Percentiles rank a stretch among this genome's conserved stretches.
phyloP scores from a whole-genome alignment of 257 asterid genomes.

The Cinchona pubescens region DNA sequence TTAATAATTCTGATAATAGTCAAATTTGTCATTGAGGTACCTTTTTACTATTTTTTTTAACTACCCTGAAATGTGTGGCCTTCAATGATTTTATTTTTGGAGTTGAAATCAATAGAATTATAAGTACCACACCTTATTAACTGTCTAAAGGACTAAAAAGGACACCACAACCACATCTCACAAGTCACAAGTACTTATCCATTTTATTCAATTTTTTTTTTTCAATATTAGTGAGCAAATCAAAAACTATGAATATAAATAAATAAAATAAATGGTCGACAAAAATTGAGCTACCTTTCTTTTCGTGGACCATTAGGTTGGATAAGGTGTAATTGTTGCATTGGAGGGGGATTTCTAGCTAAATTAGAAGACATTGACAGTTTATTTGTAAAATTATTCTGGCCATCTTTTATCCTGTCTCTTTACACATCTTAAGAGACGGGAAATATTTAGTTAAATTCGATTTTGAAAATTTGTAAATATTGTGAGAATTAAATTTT shows the following conservation, averaged over 20 bases:
- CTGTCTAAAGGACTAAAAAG: not conserved
- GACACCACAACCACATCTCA: too few relatives aligned
- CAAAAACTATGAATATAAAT: not conserved
- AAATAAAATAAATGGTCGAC: not conserved
- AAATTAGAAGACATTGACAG: not conserved
- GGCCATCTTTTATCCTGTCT: not conserved
- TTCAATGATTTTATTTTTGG: not conserved
- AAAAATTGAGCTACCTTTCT: not conserved
- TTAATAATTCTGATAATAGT: too few relatives aligned
- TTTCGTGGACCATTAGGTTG: conserved; percentile 1
- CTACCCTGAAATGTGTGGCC: not conserved
- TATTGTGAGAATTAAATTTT: too few relatives aligned
- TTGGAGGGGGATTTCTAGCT: not conserved
- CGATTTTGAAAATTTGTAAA: too few relatives aligned
- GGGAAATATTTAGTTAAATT: too few relatives aligned
- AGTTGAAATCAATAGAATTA: not conserved
- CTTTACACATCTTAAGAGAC: too few relatives aligned
- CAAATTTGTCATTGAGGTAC: not conserved
- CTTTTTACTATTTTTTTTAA: not conserved
- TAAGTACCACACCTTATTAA: not conserved
- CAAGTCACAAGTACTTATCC: not conserved
- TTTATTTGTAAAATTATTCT: not conserved
- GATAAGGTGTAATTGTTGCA: not conserved
- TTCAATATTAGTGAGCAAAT: not conserved
- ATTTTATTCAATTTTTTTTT: too few relatives aligned